These are phyloP conservation scores for Naganishia randhawae DNA, from an alignment of 768 basidiomycete species.

Conservation along the genomic window DNA sequence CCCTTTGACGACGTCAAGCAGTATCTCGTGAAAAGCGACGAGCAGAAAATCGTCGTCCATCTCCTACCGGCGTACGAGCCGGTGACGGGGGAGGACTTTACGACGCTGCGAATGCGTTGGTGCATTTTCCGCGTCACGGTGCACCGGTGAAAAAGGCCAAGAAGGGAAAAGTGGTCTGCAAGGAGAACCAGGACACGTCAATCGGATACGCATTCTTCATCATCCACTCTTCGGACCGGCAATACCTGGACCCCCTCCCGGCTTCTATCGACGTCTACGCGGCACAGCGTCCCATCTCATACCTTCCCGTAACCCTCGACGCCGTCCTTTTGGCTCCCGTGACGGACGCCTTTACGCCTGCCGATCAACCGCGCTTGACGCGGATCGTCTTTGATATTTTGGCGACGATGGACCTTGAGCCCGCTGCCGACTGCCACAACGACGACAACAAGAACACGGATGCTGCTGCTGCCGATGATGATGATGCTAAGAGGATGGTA, in stretches of 20 bases:
- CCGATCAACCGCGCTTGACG: neutral
- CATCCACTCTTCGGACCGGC: neutral
- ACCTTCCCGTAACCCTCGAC: neutral
- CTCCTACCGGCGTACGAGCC: neutral
- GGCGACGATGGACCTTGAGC: neutral
- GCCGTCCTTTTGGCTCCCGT: neutral
- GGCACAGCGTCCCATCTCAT: neutral
- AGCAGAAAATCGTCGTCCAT: constrained; percentile 1
- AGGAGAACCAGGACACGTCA: neutral
- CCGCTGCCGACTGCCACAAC: neutral
- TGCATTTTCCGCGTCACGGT: constrained; percentile 2
- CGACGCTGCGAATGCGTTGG: neutral
- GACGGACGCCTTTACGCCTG: neutral
- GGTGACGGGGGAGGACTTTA: neutral
- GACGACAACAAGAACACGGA: too few species aligned
- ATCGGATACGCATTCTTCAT: constrained; percentile 7
- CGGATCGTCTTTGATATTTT: neutral
- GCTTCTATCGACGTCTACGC: neutral
- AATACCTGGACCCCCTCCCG: neutral
- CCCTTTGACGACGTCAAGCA: constrained; percentile 1
- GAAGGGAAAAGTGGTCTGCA: neutral
- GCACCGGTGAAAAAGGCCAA: neutral
- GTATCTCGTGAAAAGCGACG: neutral
- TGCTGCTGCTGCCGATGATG: too few species aligned
- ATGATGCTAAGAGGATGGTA: too few species aligned